Evolutionary conservation across 2,329 filamentous ascomycete species (phyloP), one percentile per base, ranked within the genome.

Genomic region (Basipetospora chlamydospora): DNA sequence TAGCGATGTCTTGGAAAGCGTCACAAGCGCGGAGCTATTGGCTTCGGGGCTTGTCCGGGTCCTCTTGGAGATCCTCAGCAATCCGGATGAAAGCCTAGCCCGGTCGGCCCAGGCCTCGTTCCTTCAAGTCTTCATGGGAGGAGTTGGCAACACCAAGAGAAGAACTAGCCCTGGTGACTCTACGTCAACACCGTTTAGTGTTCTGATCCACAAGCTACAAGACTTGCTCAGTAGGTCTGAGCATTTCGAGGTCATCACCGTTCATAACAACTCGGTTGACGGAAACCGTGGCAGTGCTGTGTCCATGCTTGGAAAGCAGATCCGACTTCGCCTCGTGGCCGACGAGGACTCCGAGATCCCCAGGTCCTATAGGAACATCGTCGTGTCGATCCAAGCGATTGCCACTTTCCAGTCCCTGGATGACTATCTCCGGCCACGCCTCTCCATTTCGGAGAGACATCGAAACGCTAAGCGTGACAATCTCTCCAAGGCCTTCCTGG

Each of bases 351-450:
- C 86, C 1, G 83, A 90, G 33, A 90, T 98, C 41, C 90, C 90
- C 13, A 71, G 77, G 25, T 68, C 80, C 0, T 96, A 93, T 52
- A 74, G 83, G 16, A 94, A 88, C 46, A 92, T 98, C 43, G 95
- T 95, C 80, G 90, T 98, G 1, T 93, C 86, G 0, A 98, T 98
- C 39, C 90, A 98, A 54, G 90, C 90, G 12, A 96, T 98, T 49
- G 88, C 90, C 3, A 96, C 87, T 0, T 96, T 98, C 64, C 96
- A 95, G 55, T 83, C 88, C 1, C 63, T 98, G 17, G 90, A 96
- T 51, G 90, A 98, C 53, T 98, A 96, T 54, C 67, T 98, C 29
- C 78, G 90, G 26, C 90, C 90, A 6, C 74, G 88, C 42, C 93
- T 98, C 41, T 85, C 69, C 48, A 33, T 38, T 17, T 28, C 41